Evolutionary conservation across 768 basidiomycete species (phyloP).

Genomic region (Lentinula sp.): DNA sequence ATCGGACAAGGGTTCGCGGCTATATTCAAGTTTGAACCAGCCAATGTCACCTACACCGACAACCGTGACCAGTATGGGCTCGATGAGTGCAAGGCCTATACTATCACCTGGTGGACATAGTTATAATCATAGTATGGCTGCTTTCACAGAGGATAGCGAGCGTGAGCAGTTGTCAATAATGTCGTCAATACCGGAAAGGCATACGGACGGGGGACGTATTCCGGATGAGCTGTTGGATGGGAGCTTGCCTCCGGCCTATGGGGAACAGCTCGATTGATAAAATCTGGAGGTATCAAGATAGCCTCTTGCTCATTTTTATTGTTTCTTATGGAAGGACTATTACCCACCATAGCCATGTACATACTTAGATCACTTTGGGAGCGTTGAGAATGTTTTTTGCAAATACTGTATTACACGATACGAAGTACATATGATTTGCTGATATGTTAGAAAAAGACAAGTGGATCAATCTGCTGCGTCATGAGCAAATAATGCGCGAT

Average conservation of each 20-base stretch:
- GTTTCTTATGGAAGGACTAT: background rate
- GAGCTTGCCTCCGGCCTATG: slow-evolving; percentile 18
- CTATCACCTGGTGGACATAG: background rate
- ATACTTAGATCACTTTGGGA: background rate
- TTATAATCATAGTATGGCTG: background rate
- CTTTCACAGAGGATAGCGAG: background rate
- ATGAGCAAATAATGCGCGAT: background rate
- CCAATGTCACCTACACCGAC: background rate
- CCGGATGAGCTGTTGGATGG: slow-evolving; percentile 11
- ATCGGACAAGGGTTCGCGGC: background rate
- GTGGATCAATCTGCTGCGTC: too few relatives aligned
- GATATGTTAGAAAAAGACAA: too few relatives aligned
- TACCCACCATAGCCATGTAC: background rate
- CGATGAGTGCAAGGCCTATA: background rate
- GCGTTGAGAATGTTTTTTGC: too few relatives aligned
- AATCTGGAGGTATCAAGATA: background rate
- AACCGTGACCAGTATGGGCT: background rate
- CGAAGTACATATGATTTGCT: too few relatives aligned
- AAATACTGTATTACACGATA: too few relatives aligned
- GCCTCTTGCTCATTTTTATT: background rate
- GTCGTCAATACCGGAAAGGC: slow-evolving; percentile 11
- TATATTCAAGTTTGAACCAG: background rate
- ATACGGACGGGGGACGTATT: slow-evolving; percentile 15
- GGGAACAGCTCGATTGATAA: slow-evolving; percentile 11
- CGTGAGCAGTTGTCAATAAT: slow-evolving; percentile 12